These are phyloP conservation scores for Colletotrichum incanum DNA, from an alignment of 2,329 filamentous ascomycete species.

Conservation along the genomic window DNA sequence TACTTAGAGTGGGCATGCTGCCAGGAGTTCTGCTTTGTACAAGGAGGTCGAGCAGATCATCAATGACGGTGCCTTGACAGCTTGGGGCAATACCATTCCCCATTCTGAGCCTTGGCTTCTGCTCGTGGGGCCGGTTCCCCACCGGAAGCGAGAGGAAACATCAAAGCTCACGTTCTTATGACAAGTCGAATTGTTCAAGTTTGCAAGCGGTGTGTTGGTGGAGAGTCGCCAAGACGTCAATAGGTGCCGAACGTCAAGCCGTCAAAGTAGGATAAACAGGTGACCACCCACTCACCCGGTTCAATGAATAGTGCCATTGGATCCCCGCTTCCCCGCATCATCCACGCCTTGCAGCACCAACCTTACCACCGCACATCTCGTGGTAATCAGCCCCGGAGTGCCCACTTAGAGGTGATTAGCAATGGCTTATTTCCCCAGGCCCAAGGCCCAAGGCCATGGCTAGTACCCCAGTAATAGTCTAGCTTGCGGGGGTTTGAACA, in stretches of 20 bases:
- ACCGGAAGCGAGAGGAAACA: background rate
- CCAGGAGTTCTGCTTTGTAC: background rate
- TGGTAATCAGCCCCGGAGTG: background rate
- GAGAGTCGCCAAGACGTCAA: constrained; percentile 25
- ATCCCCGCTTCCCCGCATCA: constrained; percentile 30
- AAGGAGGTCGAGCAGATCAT: background rate
- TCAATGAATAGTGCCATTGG: background rate
- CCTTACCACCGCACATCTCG: background rate
- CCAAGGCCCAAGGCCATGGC: background rate
- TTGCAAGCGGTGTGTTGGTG: background rate
- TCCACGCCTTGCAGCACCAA: background rate
- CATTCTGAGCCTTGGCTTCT: background rate
- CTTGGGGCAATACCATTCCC: background rate
- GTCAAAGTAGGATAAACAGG: constrained; percentile 18
- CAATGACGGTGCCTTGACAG: background rate
- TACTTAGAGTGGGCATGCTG: background rate
- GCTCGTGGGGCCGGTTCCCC: constrained; percentile 12
- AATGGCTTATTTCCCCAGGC: background rate
- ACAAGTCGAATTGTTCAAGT: background rate
- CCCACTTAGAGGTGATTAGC: background rate
- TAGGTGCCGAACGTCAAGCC: constrained; percentile 34
- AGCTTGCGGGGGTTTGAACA: background rate
- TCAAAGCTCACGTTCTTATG: background rate
- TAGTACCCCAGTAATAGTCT: background rate
- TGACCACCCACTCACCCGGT: constrained; percentile 39